Evolutionary conservation across 1,284 basidiomycete genomes (phyloP).

Genomic region (Sphagnurus paluster): DNA sequence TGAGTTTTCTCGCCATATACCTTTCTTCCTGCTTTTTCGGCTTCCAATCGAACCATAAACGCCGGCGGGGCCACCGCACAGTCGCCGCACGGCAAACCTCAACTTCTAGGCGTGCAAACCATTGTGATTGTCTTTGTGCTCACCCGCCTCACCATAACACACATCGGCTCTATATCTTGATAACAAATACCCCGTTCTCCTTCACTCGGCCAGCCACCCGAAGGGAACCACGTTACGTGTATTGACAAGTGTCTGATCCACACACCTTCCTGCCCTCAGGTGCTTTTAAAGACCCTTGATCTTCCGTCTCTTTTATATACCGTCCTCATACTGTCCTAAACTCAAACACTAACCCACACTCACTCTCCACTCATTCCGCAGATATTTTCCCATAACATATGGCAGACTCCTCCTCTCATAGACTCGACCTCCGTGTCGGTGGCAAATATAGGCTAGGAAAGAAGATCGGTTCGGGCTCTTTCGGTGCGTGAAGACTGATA

Average conservation of each 20-base stretch:
- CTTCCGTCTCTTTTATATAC: slow-evolving; percentile 20
- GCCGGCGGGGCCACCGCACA: slow-evolving; percentile 19
- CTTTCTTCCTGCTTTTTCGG: slow-evolving; percentile 7
- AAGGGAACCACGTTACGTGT: slow-evolving; percentile 31
- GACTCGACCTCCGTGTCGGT: slow-evolving; percentile 93
- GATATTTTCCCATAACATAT: slow-evolving; percentile 38
- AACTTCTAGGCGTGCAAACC: slow-evolving; percentile 26
- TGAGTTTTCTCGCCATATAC: slow-evolving; percentile 11
- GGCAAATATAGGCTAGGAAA: slow-evolving; percentile 99
- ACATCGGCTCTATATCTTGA: slow-evolving; percentile 5
- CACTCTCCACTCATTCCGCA: slow-evolving; percentile 21
- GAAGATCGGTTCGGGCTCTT: slow-evolving; percentile 99
- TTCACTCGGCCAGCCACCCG: slow-evolving; percentile 24
- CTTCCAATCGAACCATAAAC: slow-evolving; percentile 4
- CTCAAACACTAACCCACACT: slow-evolving; percentile 19
- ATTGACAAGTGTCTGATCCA: slow-evolving; percentile 36
- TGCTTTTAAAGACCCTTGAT: slow-evolving; percentile 29
- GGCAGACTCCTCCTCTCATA: slow-evolving; percentile 70
- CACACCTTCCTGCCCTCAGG: slow-evolving; percentile 34
- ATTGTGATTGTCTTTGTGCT: slow-evolving; percentile 5
- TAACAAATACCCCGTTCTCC: slow-evolving; percentile 7
- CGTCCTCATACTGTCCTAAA: slow-evolving; percentile 15
- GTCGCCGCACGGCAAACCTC: slow-evolving; percentile 23
- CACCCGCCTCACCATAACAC: neutral
- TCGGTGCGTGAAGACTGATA: slow-evolving; percentile 63